Evolutionary conservation across 257 asterid genomes (phyloP).

Genomic region (Eucommia ulmoides): DNA sequence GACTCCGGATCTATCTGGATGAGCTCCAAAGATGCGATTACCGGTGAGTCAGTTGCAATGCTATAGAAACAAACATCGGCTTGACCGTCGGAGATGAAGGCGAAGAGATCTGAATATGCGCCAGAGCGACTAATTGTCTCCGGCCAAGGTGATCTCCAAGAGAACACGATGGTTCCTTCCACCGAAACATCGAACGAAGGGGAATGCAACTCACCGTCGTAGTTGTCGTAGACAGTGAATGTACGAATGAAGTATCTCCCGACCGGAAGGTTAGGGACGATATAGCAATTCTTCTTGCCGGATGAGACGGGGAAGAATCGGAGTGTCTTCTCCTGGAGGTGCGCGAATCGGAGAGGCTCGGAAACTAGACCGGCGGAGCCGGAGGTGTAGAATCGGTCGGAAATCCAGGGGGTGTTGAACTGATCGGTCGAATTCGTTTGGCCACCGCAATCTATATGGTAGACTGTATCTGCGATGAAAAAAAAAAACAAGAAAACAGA

Average conservation of each 20-base stretch:
- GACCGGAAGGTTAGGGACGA: slow-evolving; percentile 28
- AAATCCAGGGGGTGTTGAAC: slow-evolving; percentile 59
- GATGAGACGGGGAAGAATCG: slow-evolving; percentile 74
- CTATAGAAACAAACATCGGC: slow-evolving; percentile 83
- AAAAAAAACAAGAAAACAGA: neutral
- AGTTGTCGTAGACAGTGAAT: slow-evolving; percentile 84
- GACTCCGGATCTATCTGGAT: slow-evolving; percentile 38
- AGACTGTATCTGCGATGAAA: slow-evolving; percentile 22
- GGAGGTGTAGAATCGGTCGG: slow-evolving; percentile 76
- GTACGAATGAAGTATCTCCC: slow-evolving; percentile 49
- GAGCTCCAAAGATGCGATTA: slow-evolving; percentile 58
- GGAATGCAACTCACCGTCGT: slow-evolving; percentile 61
- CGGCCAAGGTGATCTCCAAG: slow-evolving; percentile 89
- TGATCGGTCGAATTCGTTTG: slow-evolving; percentile 55
- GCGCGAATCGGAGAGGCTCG: slow-evolving; percentile 72
- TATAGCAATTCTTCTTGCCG: slow-evolving; percentile 86
- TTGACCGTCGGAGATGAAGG: slow-evolving; percentile 25
- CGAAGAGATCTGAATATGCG: slow-evolving; percentile 84
- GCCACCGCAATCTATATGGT: slow-evolving; percentile 83
- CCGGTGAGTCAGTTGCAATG: slow-evolving; percentile 91
- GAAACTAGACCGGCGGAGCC: slow-evolving; percentile 67
- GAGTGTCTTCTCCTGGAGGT: slow-evolving; percentile 77
- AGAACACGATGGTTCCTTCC: slow-evolving; percentile 72
- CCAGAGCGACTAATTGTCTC: slow-evolving; percentile 53
- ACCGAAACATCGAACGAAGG: slow-evolving; percentile 94